Evolutionary conservation across 2,329 filamentous ascomycete genomes (phyloP).

Genomic region (Clarireedia sp.): DNA sequence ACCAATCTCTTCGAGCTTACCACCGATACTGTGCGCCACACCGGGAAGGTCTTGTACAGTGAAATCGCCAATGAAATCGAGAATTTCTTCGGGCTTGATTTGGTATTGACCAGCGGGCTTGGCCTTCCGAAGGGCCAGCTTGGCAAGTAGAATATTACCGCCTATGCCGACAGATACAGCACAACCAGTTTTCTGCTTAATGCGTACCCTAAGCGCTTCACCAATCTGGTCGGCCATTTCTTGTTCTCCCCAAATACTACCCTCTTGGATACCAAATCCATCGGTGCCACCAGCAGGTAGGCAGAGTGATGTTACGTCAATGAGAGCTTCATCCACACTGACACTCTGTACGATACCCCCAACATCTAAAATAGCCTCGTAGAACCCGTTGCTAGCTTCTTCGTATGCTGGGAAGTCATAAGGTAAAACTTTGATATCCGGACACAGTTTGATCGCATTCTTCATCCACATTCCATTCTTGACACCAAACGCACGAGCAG

Average conservation of each 20-base stretch:
- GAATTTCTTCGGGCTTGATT: constrained; percentile 70
- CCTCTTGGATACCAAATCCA: constrained; percentile 57
- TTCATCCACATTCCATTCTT: constrained; percentile 99
- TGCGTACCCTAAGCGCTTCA: constrained; percentile 52
- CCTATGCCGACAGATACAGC: constrained; percentile 91
- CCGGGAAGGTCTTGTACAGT: constrained; percentile 78
- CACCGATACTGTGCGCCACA: constrained; percentile 82
- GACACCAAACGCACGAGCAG: constrained; percentile 74
- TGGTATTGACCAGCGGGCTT: constrained; percentile 93
- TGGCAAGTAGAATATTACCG: constrained; percentile 81
- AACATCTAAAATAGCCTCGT: constrained; percentile 70
- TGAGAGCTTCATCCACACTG: constrained; percentile 87
- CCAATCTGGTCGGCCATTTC: constrained; percentile 68
- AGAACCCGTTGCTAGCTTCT: constrained; percentile 80
- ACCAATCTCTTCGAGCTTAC: constrained; percentile 81
- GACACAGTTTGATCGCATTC: constrained; percentile 70
- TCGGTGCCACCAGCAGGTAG: constrained; percentile 57
- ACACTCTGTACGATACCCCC: constrained; percentile 89
- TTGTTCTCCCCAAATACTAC: constrained; percentile 69
- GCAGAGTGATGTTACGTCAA: constrained; percentile 72
- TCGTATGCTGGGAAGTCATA: constrained; percentile 97
- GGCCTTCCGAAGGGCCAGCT: constrained; percentile 80
- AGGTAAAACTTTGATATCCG: constrained; percentile 79
- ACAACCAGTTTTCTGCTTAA: constrained; percentile 72
- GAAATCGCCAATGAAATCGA: constrained; percentile 69